Base-by-base conservation (phyloP, 1,284 basidiomycete genomes). In the Xanthoconium separans region DNA sequence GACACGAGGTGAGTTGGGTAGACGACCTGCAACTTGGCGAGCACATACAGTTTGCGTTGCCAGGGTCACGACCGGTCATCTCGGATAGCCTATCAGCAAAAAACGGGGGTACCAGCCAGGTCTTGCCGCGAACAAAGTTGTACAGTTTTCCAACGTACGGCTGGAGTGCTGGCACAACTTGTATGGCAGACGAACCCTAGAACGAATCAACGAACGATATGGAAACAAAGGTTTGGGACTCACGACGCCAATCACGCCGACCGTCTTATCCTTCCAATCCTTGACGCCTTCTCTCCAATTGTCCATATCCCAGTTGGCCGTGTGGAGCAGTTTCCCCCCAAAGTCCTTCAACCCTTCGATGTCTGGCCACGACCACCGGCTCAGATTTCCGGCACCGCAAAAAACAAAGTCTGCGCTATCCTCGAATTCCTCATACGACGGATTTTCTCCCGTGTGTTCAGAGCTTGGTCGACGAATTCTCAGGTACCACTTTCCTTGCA, bases 131-230 rank as follows among this genome's bases (percentile, higher is more conserved):
- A 36, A 83, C 84, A 59, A 79, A 86, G 65, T 84, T 83, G 39
- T 72, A 69, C 27, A 87, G 54, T 53, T 76, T 74, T 47, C 70
- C 66, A 6, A 84, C 83, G 53, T 73, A 74, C 2, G 79, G 75
- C 58, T 84, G 83, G 11, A 87, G 66, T 2, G 82, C 75, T 0
- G 84, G 75, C 0, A 86, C 79, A 13, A 85, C 77, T 61, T 87
- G 85, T 24, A 87, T 76, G 2, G 80, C 82, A n/a, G 82, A 82
- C 1, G 83, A 84, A 2, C 85, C 84, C 83, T 84, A 50, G 10
- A 51, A 27, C 27, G 27, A 27, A 5, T 27, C 27, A 27, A 27
- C 27, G 27, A 27, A 27, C 27, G 6, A 27, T 27, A 37, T 22
- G 7, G 13, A 20, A 20, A 22, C 3, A 27, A 36, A 24, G 6